Conservation (phyloP, 768 basidiomycete genomes). For the Termitomyces sp. region DNA sequence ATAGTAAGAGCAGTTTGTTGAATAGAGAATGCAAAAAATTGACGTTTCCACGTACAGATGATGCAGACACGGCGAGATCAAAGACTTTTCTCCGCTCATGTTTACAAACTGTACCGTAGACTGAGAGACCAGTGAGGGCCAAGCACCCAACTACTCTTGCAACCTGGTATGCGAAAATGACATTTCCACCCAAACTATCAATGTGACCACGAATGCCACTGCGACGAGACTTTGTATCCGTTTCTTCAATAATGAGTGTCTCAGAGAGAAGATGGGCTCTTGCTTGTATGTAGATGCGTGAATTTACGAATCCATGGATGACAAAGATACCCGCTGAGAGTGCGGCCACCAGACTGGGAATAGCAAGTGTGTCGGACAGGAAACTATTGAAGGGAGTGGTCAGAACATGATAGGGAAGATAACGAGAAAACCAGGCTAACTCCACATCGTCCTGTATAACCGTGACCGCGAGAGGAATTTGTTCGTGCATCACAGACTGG, state of each 20-base stretch:
- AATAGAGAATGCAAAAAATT: not conserved
- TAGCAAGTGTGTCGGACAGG: slow-evolving; percentile 15
- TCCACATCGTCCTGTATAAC: not conserved
- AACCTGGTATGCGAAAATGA: slow-evolving; percentile 47
- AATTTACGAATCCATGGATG: slow-evolving; percentile 15
- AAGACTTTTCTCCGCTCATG: slow-evolving; percentile 23
- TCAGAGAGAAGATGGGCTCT: slow-evolving; percentile 8
- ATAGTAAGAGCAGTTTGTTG: not conserved
- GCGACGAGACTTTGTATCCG: slow-evolving; percentile 4
- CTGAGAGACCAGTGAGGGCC: slow-evolving; percentile 48
- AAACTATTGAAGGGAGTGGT: not conserved
- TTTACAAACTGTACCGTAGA: slow-evolving; percentile 24
- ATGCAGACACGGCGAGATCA: slow-evolving; percentile 29
- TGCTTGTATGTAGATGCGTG: slow-evolving; percentile 2
- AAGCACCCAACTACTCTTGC: slow-evolving; percentile 44
- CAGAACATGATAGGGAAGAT: not conserved
- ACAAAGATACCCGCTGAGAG: slow-evolving; percentile 17
- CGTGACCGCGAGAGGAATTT: not conserved
- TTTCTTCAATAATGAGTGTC: slow-evolving; percentile 1
- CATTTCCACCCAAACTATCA: slow-evolving; percentile 40
- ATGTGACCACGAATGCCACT: slow-evolving; percentile 40
- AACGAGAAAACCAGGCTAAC: not conserved
- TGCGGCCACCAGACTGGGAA: slow-evolving; percentile 20
- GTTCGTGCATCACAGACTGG: slow-evolving; percentile 1
- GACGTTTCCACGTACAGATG: slow-evolving; percentile 25